Percentiles rank a stretch among this genome's conserved stretches.
Conservation (phyloP, 2,329 filamentous ascomycete species). For the Penicillium sp. region DNA sequence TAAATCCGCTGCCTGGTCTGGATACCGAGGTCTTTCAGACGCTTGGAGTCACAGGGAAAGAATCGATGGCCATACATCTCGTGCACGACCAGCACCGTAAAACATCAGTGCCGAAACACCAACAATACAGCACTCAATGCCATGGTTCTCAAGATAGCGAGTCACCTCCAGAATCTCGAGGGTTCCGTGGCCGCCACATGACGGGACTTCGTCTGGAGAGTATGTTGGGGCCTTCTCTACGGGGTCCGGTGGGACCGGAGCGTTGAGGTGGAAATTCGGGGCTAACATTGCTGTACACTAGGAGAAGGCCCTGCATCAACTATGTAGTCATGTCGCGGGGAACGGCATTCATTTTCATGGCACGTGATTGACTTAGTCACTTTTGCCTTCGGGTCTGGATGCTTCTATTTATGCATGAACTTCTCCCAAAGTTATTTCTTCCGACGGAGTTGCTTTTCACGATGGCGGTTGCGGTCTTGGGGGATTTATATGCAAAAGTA, state of each 20-base stretch:
- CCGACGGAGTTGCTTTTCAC: too few species aligned
- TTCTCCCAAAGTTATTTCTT: not conserved
- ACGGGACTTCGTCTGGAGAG: constrained; percentile 20
- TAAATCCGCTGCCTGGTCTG: not conserved
- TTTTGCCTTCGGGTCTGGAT: not conserved
- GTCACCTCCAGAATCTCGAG: constrained; percentile 29
- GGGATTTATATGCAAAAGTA: not conserved
- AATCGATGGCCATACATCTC: constrained; percentile 22
- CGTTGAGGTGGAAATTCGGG: constrained; percentile 15
- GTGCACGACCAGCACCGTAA: constrained; percentile 28
- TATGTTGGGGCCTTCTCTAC: constrained; percentile 16
- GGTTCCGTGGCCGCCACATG: constrained; percentile 26
- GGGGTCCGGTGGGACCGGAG: constrained; percentile 13
- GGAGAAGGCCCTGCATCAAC: constrained; percentile 1
- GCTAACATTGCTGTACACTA: constrained; percentile 16
- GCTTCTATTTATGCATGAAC: not conserved
- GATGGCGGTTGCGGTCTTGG: not conserved
- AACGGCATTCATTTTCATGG: constrained; percentile 5
- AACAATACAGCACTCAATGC: constrained; percentile 31
- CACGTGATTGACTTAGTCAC: constrained; percentile 22
- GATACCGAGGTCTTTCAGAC: not conserved
- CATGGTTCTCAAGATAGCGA: constrained; percentile 26
- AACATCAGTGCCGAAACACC: constrained; percentile 30
- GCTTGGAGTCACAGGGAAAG: not conserved
- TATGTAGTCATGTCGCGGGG: constrained; percentile 12